phyloP scores from a whole-genome alignment of 225 moss, liverwort and hornwort genomes.

The Rhytidiadelphus loreus region DNA sequence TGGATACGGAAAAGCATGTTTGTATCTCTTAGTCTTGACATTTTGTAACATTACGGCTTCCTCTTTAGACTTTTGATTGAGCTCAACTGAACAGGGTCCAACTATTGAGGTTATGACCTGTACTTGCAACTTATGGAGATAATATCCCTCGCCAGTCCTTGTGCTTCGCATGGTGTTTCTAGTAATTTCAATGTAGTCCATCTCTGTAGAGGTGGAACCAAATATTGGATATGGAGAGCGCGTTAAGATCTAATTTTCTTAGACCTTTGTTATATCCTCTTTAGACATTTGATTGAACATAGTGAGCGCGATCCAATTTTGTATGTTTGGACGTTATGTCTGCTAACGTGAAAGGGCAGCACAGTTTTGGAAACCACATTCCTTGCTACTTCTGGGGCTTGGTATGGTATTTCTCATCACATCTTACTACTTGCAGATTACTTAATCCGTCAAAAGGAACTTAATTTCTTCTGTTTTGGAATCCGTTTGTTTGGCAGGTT shows the following conservation, averaged over 20 bases:
- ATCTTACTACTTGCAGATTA: not conserved
- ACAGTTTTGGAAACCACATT: too few species aligned
- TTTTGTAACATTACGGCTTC: not conserved
- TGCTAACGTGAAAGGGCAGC: too few species aligned
- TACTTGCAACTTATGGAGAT: not conserved
- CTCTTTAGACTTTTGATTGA: not conserved
- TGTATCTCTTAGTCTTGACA: not conserved
- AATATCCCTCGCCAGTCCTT: not conserved
- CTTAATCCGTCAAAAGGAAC: not conserved
- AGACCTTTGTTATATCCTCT: not conserved
- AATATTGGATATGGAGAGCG: not conserved
- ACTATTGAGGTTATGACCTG: not conserved
- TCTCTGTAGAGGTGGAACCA: not conserved
- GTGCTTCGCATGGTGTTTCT: not conserved
- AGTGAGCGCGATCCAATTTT: not conserved
- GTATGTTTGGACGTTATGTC: not conserved
- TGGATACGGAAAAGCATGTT: not conserved
- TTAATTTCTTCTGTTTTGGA: not conserved
- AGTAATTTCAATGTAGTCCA: not conserved
- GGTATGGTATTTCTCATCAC: not conserved
- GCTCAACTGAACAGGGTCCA: not conserved
- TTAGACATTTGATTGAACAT: too few species aligned
- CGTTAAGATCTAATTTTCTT: not conserved
- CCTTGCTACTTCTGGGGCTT: not conserved
- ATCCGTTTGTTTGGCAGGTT: conserved; percentile 17